Conservation (phyloP, 2,329 filamentous ascomycete genomes). For the Aspergillus pseudoglaucus region DNA sequence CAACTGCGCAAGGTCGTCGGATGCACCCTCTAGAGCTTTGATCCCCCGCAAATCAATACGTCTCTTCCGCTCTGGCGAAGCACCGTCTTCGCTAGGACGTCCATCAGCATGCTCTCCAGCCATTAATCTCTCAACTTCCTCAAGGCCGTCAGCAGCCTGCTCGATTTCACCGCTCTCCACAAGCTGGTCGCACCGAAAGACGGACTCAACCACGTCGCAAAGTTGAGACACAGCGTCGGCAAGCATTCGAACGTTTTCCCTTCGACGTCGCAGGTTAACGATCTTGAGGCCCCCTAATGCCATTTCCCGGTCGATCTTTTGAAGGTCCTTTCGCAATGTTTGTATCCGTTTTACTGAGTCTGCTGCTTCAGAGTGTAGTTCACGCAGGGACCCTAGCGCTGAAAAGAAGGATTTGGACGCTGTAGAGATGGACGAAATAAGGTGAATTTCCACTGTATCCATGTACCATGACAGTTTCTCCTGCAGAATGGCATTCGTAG, state of each 20-base stretch:
- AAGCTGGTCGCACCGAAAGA: constrained; percentile 69
- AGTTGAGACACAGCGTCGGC: constrained; percentile 79
- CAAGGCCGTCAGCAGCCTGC: constrained; percentile 69
- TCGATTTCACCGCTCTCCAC: constrained; percentile 82
- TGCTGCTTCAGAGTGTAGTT: constrained; percentile 85
- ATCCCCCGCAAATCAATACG: constrained; percentile 68
- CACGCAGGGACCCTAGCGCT: constrained; percentile 80
- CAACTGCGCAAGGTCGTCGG: constrained; percentile 67
- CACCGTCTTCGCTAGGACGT: constrained; percentile 19
- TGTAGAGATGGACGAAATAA: constrained; percentile 92
- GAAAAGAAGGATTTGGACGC: constrained; percentile 96
- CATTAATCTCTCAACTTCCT: constrained; percentile 71
- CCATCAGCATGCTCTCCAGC: constrained; percentile 56
- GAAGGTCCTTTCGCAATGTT: constrained; percentile 68
- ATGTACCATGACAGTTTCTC: constrained; percentile 99
- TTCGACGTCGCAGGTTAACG: constrained; percentile 70
- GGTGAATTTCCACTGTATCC: constrained; percentile 96
- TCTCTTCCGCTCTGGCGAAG: constrained; percentile 24
- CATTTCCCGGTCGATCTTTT: constrained; percentile 77
- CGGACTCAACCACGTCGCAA: constrained; percentile 66
- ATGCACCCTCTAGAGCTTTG: constrained; percentile 72
- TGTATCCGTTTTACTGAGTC: constrained; percentile 87
- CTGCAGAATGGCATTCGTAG: constrained; percentile 93
- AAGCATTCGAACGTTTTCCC: constrained; percentile 77
- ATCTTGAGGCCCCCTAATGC: constrained; percentile 78